Percentiles rank a stretch among this genome's conserved stretches.
Conservation (phyloP, 2,329 filamentous ascomycete species). For the Pseudomassariella vexata region DNA sequence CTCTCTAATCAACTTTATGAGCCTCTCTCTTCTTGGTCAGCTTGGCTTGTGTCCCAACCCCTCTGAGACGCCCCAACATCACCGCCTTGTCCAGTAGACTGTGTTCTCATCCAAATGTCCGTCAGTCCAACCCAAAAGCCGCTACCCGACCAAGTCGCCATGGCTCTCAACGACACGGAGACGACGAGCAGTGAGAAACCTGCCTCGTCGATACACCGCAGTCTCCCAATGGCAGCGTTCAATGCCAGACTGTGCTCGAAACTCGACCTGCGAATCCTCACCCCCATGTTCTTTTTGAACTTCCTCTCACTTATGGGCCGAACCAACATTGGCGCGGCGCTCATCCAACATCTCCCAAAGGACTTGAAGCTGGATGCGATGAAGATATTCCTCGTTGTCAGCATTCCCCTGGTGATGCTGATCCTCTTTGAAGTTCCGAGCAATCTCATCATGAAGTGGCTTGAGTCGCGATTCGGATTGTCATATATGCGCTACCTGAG, state of each 20-base stretch:
- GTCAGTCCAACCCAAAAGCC: background rate
- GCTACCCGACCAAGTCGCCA: no score
- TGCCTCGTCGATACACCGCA: no score
- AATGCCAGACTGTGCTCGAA: background rate
- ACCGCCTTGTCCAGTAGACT: no score
- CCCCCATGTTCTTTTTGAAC: conserved; percentile 21
- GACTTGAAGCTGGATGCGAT: conserved; percentile 16
- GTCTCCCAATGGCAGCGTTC: background rate
- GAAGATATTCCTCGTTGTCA: conserved; percentile 15
- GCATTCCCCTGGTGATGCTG: conserved; percentile 10
- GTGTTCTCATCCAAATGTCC: no score
- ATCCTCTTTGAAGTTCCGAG: conserved; percentile 15
- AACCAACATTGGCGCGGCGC: conserved; percentile 18
- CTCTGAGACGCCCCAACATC: no score
- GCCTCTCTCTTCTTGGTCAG: no score
- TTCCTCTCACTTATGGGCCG: conserved; percentile 19
- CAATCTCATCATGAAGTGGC: conserved; percentile 14
- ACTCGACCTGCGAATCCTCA: background rate
- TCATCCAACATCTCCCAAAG: conserved; percentile 17
- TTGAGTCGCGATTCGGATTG: conserved; percentile 9
- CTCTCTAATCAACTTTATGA: no score
- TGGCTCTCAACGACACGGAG: no score
- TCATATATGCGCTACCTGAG: conserved; percentile 17
- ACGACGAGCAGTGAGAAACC: no score
- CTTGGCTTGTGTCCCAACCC: no score